Conservation (phyloP, 2,329 filamentous ascomycete species). For the Claviceps lovelessii region DNA sequence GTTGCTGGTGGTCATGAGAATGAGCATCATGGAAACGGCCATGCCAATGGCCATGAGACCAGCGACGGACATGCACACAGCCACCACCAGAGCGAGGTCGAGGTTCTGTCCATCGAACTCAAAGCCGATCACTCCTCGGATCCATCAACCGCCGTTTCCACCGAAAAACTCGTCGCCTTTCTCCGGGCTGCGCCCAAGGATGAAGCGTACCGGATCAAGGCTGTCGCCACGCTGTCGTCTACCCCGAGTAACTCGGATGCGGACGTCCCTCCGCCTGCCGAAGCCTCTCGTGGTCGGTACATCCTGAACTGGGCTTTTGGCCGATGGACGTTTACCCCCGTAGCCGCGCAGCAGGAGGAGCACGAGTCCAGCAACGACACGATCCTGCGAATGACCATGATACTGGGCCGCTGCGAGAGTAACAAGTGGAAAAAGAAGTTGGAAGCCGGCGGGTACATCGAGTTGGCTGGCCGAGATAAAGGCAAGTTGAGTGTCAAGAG, state of each 20-base stretch:
- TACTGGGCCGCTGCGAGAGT: constrained; percentile 59
- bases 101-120: constrained; percentile 74
- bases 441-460: constrained; percentile 40
- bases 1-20: constrained; percentile 10
- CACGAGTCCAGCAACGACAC: constrained; percentile 41
- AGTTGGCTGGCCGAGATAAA: constrained; percentile 29
- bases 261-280: constrained; percentile 22
- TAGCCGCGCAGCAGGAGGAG: constrained; percentile 28
- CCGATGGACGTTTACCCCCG: constrained; percentile 74
- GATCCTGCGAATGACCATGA: constrained; percentile 57
- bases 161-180: constrained; percentile 50
- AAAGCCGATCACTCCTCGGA: constrained; percentile 22
- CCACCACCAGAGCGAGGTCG: constrained; percentile 69
- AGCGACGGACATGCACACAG: not conserved
- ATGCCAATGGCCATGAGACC: constrained; percentile 15
- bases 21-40: constrained; percentile 12
- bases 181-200: constrained; percentile 71
- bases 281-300: constrained; percentile 39
- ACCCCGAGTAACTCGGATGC: constrained; percentile 37
- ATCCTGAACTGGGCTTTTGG: constrained; percentile 98
- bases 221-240: constrained; percentile 35
- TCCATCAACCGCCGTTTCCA: constrained; percentile 31
- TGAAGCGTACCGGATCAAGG: constrained; percentile 92
- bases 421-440: constrained; percentile 65
- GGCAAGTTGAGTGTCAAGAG: constrained; percentile 39